Conservation (phyloP, 345 rosid species). For the Theobroma cacao region DNA sequence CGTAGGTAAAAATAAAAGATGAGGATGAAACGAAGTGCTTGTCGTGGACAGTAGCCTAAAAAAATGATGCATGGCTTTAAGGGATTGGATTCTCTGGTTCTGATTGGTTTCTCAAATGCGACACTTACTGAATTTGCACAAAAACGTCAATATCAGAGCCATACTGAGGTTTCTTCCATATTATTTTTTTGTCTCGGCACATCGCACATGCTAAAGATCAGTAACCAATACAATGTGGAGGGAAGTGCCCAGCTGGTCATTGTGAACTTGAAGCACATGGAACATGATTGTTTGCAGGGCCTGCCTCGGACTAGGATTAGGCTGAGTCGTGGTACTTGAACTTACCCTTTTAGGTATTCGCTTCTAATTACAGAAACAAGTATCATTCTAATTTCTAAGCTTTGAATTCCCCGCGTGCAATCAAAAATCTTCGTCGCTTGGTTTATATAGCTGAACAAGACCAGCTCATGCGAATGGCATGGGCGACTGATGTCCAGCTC, state of each 20-base stretch:
- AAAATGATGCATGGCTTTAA: conserved; percentile 6
- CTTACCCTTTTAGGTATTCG: not conserved
- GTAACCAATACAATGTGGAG: not conserved
- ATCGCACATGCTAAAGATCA: conserved; percentile 26
- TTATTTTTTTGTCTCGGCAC: conserved; percentile 15
- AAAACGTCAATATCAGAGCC: conserved; percentile 28
- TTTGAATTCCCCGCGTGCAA: conserved; percentile 16
- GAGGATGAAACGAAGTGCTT: not conserved
- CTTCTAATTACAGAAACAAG: conserved; percentile 10
- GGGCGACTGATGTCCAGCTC: not conserved
- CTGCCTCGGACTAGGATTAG: not conserved
- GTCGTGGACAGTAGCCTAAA: not conserved
- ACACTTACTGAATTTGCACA: not conserved
- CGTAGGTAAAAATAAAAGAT: not conserved
- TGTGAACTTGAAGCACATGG: conserved; percentile 16
- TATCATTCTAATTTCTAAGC: not conserved
- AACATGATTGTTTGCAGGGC: not conserved
- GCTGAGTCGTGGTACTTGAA: not conserved
- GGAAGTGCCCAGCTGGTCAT: conserved; percentile 9
- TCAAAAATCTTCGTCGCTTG: not conserved
- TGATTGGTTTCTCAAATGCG: not conserved
- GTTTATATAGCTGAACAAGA: not conserved
- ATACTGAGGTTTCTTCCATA: conserved; percentile 4
- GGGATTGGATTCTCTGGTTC: conserved; percentile 10
- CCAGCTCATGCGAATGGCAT: conserved; percentile 1